These are phyloP conservation scores for Pisolithus orientalis DNA, from an alignment of 768 basidiomycete genomes.

Conservation along the genomic window DNA sequence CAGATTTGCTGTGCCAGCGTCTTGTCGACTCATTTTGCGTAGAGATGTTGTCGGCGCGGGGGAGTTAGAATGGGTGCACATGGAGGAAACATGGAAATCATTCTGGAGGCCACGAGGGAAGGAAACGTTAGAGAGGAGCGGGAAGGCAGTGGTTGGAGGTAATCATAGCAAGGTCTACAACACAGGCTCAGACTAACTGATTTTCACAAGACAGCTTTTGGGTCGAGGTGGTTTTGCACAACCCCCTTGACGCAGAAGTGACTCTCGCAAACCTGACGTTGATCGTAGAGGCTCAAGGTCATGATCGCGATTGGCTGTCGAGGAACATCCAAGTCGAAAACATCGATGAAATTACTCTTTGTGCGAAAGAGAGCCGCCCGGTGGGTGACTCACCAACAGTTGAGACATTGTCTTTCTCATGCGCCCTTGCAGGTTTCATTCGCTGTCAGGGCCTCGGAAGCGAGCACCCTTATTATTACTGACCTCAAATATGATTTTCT, in stretches of 20 bases:
- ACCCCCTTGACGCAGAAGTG: constrained; percentile 73
- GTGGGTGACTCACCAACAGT: constrained; percentile 33
- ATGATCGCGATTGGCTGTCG: constrained; percentile 26
- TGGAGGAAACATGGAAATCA: constrained; percentile 58
- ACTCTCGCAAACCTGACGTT: constrained; percentile 58
- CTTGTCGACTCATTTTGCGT: constrained; percentile 53
- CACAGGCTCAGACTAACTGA: neutral
- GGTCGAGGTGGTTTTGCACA: constrained; percentile 64
- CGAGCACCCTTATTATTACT: constrained; percentile 50
- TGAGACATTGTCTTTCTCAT: neutral
- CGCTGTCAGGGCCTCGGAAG: constrained; percentile 45
- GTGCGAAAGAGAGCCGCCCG: constrained; percentile 56
- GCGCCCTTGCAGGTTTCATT: constrained; percentile 48
- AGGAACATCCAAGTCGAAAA: constrained; percentile 51
- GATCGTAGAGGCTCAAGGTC: constrained; percentile 34
- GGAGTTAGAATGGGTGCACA: constrained; percentile 49
- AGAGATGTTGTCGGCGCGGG: constrained; percentile 42
- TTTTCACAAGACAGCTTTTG: constrained; percentile 59
- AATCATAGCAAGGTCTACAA: constrained; percentile 8
- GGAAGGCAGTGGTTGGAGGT: constrained; percentile 64
- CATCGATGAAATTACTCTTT: constrained; percentile 55
- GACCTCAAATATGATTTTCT: constrained; percentile 66
- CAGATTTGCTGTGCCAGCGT: constrained; percentile 52
- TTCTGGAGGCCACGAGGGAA: constrained; percentile 55
- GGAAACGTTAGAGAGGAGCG: constrained; percentile 46